Conservation (phyloP, 176 grass and related monocot genomes). For the Alopecurus myosuroides region DNA sequence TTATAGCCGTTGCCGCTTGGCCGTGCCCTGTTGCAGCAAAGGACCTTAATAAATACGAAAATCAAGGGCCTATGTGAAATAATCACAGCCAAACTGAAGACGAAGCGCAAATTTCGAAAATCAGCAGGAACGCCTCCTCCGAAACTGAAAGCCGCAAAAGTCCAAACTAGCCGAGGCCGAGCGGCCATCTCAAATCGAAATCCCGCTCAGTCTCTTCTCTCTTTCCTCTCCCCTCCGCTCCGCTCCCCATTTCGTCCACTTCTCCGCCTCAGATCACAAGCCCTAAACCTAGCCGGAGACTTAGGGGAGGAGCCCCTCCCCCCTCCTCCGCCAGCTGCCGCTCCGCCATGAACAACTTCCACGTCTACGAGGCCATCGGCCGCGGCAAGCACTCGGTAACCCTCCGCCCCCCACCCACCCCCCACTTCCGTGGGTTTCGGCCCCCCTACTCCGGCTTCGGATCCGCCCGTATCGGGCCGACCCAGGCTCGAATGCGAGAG, state of each 20-base stretch:
- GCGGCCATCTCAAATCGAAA: slow-evolving; percentile 37
- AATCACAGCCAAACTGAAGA: not conserved
- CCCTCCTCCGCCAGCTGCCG: not conserved
- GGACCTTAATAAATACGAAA: not conserved
- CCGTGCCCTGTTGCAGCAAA: not conserved
- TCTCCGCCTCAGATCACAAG: slow-evolving; percentile 23
- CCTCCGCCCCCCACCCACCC: not conserved
- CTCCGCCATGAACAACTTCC: slow-evolving; percentile 90
- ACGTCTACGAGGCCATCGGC: slow-evolving; percentile 97
- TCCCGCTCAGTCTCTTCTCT: slow-evolving; percentile 15
- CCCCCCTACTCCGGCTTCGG: not conserved
- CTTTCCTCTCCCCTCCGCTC: not conserved
- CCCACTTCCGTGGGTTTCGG: not conserved
- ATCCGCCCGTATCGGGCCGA: not conserved
- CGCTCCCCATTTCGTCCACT: slow-evolving; percentile 4
- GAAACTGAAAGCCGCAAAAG: not conserved
- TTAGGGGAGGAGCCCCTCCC: not conserved
- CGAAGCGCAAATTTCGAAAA: not conserved
- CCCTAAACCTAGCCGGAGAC: slow-evolving; percentile 20
- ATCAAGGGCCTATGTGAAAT: not conserved
- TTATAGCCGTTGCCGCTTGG: not conserved
- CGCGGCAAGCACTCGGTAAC: slow-evolving; percentile 90
- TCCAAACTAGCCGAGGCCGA: slow-evolving; percentile 31
- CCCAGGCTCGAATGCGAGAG: not conserved
- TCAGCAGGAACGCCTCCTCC: slow-evolving; percentile 17